Evolutionary conservation across 352 stramenopile genomes (phyloP).

Genomic region (Phytophthora quininea): DNA sequence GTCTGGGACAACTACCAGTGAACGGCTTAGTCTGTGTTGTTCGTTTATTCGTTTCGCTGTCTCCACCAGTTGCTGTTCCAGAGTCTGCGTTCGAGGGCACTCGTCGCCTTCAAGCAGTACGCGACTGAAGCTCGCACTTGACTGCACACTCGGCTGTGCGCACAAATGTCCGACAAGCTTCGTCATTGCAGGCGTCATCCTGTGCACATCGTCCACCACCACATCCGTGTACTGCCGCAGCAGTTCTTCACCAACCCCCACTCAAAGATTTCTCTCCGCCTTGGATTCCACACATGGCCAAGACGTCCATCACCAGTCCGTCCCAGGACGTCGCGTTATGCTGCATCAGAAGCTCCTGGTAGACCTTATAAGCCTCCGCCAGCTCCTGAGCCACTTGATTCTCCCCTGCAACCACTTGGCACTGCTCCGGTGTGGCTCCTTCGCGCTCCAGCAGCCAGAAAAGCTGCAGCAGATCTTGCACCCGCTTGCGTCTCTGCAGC

Average conservation of each 20-base stretch:
- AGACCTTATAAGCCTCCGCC: slow-evolving; percentile 54
- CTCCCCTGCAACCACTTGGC: slow-evolving; percentile 30
- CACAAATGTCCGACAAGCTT: slow-evolving; percentile 49
- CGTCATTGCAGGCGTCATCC: slow-evolving; percentile 72
- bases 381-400: slow-evolving; percentile 33
- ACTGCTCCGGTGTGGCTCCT: slow-evolving; percentile 51
- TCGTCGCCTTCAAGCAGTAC: slow-evolving; percentile 34
- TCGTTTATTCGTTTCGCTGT: slow-evolving; percentile 7
- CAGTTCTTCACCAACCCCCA: slow-evolving; percentile 35
- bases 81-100: slow-evolving; percentile 40
- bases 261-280: slow-evolving; percentile 1
- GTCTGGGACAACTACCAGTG: neutral
- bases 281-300: slow-evolving; percentile 31
- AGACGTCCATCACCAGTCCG: slow-evolving; percentile 61
- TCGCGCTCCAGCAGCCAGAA: slow-evolving; percentile 75
- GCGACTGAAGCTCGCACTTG: slow-evolving; percentile 62
- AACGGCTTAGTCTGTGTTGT: slow-evolving; percentile 10
- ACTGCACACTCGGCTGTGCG: slow-evolving; percentile 45
- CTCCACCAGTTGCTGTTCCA: slow-evolving; percentile 43
- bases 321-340: slow-evolving; percentile 74
- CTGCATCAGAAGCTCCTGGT: slow-evolving; percentile 55
- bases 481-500: slow-evolving; percentile 56
- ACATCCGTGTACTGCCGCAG: slow-evolving; percentile 64
- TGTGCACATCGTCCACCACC: slow-evolving; percentile 73
- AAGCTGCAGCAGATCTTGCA: slow-evolving; percentile 69